Percentiles rank a stretch among this genome's conserved stretches.
Conservation (phyloP, 352 stramenopile genomes). For the Aphanomyces stellatus region DNA sequence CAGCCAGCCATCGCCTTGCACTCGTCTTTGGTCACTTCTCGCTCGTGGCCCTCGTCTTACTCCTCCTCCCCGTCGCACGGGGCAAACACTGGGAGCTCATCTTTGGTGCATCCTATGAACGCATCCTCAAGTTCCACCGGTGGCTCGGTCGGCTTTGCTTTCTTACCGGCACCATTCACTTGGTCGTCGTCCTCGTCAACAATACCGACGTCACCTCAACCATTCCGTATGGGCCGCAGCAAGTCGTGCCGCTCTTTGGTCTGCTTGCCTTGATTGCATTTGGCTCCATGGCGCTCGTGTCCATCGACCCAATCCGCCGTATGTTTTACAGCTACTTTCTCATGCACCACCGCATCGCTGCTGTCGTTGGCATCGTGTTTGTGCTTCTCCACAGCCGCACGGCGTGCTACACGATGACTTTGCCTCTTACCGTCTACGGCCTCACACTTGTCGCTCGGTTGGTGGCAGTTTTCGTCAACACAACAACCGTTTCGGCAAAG, state of each 20-base stretch:
- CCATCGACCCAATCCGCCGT: conserved; percentile 56
- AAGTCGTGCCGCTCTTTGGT: conserved; percentile 48
- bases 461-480: conserved; percentile 37
- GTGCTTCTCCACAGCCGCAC: conserved; percentile 55
- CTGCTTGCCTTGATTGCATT: conserved; percentile 59
- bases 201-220: conserved; percentile 24
- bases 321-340: conserved; percentile 71
- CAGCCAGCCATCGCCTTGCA: conserved; percentile 10
- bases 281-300: conserved; percentile 37
- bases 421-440: conserved; percentile 57
- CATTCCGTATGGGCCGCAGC: conserved; percentile 30
- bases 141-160: conserved; percentile 60
- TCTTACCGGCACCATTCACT: conserved; percentile 46
- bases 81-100: conserved; percentile 51
- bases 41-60: conserved; percentile 68
- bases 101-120: conserved; percentile 70
- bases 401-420: conserved; percentile 41
- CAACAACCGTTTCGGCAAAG: conserved; percentile 34
- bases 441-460: conserved; percentile 46
- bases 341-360: conserved; percentile 59
- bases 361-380: conserved; percentile 66
- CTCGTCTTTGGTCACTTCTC: conserved; percentile 33
- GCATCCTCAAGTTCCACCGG: conserved; percentile 79
- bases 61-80: conserved; percentile 56
- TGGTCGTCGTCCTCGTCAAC: conserved; percentile 39